Evolutionary conservation across 2,329 filamentous ascomycete genomes (phyloP).

Genomic region (Cadophora luteo-olivacea): DNA sequence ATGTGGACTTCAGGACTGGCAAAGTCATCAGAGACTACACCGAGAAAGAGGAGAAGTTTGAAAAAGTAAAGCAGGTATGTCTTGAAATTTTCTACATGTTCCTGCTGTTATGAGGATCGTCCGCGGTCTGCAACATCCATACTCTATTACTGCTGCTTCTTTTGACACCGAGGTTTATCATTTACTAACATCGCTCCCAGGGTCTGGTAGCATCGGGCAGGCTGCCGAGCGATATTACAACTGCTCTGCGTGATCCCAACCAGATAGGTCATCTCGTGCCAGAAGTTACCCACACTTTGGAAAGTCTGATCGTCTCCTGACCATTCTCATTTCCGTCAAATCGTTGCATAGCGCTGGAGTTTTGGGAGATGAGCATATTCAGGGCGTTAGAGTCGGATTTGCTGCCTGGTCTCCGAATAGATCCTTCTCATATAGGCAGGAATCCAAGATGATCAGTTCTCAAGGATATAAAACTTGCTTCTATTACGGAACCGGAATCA

Average conservation of each 20-base stretch:
- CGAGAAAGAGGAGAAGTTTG: slow-evolving; percentile 83
- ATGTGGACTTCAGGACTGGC: slow-evolving; percentile 82
- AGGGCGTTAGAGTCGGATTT: background rate
- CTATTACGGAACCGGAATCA: slow-evolving; percentile 6
- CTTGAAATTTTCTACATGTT: background rate
- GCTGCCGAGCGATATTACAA: slow-evolving; percentile 74
- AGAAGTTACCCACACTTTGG: slow-evolving; percentile 71
- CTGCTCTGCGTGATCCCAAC: slow-evolving; percentile 81
- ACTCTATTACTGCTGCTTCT: background rate
- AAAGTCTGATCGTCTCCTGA: slow-evolving; percentile 49
- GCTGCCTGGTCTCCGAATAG: background rate
- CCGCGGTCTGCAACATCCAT: too few relatives aligned
- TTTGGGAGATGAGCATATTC: slow-evolving; percentile 22
- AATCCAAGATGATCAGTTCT: background rate
- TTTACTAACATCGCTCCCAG: slow-evolving; percentile 46
- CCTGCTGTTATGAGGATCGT: background rate
- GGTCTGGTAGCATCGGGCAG: slow-evolving; percentile 56
- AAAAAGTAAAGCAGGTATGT: slow-evolving; percentile 73
- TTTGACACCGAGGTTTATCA: background rate
- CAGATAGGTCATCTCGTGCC: slow-evolving; percentile 72
- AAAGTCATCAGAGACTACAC: slow-evolving; percentile 90
- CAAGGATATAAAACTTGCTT: background rate
- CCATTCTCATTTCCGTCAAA: background rate
- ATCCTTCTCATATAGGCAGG: background rate
- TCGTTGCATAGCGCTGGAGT: slow-evolving; percentile 35